These are phyloP conservation scores for Cordyceps militaris DNA, from an alignment of 2,329 filamentous ascomycete genomes.

Conservation along the genomic window DNA sequence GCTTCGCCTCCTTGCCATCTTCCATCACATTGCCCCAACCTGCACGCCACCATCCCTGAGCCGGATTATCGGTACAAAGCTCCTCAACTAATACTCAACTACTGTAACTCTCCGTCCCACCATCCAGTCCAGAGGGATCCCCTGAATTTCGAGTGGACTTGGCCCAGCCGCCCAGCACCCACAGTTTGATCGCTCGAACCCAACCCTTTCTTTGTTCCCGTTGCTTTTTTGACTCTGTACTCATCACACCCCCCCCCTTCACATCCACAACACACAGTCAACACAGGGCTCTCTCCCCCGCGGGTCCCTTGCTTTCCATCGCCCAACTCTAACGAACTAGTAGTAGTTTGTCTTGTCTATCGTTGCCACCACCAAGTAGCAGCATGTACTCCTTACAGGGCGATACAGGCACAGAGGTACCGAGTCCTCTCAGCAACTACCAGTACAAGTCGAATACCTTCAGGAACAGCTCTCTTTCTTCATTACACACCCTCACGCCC, in stretches of 20 bases:
- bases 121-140: background rate
- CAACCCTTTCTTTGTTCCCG: background rate
- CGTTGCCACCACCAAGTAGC: background rate
- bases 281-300: background rate
- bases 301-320: background rate
- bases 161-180: background rate
- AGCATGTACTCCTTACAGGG: background rate
- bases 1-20: background rate
- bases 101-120: background rate
- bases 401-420: background rate
- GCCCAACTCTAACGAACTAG: background rate
- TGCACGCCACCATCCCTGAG: background rate
- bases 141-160: background rate
- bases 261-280: no score
- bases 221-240: background rate
- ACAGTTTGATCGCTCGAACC: slow-evolving; percentile 5
- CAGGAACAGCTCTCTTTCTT: background rate
- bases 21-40: background rate
- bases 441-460: slow-evolving; percentile 3
- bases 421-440: background rate
- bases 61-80: background rate
- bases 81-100: no score
- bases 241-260: background rate
- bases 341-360: background rate
- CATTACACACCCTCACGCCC: background rate